Percentiles rank a stretch among this genome's conserved stretches.
These are phyloP conservation scores for Fusarium sp. DNA, from an alignment of 2,329 filamentous ascomycete species.

Conservation along the genomic window DNA sequence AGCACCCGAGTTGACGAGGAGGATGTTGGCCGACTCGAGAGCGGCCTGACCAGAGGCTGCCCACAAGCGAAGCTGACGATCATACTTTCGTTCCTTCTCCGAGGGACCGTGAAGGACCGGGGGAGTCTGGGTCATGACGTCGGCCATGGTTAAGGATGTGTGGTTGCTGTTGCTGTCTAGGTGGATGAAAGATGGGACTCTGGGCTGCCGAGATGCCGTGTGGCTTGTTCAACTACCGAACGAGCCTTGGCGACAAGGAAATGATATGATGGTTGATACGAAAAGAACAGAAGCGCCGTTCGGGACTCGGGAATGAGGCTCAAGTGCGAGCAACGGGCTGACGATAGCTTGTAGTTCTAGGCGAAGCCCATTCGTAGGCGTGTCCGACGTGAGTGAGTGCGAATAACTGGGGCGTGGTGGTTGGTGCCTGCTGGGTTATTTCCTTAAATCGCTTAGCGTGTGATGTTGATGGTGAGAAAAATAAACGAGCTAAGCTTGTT, in stretches of 20 bases:
- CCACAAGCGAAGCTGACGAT: slow-evolving; percentile 95
- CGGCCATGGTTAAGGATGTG: slow-evolving; percentile 41
- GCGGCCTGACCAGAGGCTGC: slow-evolving; percentile 91
- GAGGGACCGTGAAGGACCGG: slow-evolving; percentile 62
- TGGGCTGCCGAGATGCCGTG: not conserved
- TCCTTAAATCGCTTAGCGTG: not conserved
- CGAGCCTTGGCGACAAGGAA: slow-evolving; percentile 21
- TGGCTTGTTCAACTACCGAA: not conserved
- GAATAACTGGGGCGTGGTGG: not conserved
- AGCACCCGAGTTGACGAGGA: slow-evolving; percentile 88
- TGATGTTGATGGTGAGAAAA: not conserved
- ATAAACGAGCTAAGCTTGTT: not conserved
- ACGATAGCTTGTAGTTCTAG: not conserved
- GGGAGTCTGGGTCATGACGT: slow-evolving; percentile 48
- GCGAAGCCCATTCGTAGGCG: not conserved
- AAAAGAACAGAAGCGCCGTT: slow-evolving; percentile 17
- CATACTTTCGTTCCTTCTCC: slow-evolving; percentile 83
- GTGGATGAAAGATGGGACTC: slow-evolving; percentile 9
- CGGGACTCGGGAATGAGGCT: slow-evolving; percentile 4
- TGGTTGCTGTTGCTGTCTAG: slow-evolving; percentile 4
- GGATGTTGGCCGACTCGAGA: slow-evolving; percentile 90
- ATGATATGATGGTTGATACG: not conserved
- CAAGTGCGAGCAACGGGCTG: not conserved
- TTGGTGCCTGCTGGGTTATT: not conserved
- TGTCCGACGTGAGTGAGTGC: not conserved